These are phyloP conservation scores for Thielaviopsis ethacetica DNA, from an alignment of 2,329 filamentous ascomycete genomes.

Conservation along the genomic window DNA sequence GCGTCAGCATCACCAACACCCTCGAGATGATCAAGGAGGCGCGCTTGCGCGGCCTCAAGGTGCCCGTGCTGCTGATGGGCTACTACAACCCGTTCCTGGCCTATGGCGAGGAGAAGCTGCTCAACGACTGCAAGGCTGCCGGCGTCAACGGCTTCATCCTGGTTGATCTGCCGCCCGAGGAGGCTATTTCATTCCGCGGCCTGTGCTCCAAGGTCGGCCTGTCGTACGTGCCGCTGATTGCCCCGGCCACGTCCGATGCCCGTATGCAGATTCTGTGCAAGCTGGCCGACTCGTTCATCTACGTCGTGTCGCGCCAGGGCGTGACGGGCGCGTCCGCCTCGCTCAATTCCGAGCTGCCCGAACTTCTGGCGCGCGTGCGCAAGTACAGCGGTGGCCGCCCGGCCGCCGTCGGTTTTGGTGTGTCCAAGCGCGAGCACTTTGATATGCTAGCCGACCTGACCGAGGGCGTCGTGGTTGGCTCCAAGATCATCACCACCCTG, in stretches of 20 bases:
- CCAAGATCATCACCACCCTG: conserved; percentile 78
- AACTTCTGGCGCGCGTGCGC: conserved; percentile 72
- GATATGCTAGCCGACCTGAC: conserved; percentile 66
- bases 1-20: conserved; percentile 64
- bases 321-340: conserved; percentile 82
- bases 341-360: conserved; percentile 66
- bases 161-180: conserved; percentile 87
- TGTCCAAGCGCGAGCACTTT: conserved; percentile 92
- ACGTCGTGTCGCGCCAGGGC: conserved; percentile 93
- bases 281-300: conserved; percentile 97
- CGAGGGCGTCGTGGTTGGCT: conserved; percentile 92
- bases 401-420: conserved; percentile 85
- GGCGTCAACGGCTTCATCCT: conserved; percentile 95
- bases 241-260: conserved; percentile 76
- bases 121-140: conserved; percentile 67
- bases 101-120: conserved; percentile 82
- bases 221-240: conserved; percentile 93
- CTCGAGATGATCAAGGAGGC: conserved; percentile 74
- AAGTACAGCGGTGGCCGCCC: conserved; percentile 82
- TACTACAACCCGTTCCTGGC: conserved; percentile 95
- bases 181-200: conserved; percentile 81
- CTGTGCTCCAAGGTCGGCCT: conserved; percentile 66
- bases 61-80: conserved; percentile 87
- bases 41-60: conserved; percentile 56
- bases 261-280: conserved; percentile 93